Evolutionary conservation across 345 rosid species (phyloP), one percentile per base, ranked within the genome.

Genomic region (Murraya paniculata): DNA sequence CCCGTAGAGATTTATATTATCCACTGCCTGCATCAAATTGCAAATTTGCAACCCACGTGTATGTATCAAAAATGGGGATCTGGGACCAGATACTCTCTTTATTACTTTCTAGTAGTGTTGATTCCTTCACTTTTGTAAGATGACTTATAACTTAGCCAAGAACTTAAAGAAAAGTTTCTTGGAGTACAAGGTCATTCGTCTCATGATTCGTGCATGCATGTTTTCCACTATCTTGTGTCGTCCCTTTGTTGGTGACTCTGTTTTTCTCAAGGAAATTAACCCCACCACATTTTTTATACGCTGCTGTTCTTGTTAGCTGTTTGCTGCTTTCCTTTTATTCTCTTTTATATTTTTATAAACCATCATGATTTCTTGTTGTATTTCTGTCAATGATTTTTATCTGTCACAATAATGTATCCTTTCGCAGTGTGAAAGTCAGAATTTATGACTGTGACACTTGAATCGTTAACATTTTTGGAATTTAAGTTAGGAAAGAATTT

Each of bases 191-290:
- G 69, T 33, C 31, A 10, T 14, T 28, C 67, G 22, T 53, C 22
- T 53, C 22, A 53, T 53, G 57, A 53, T 53, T 53, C 22, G 4
- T 53, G 57, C 57, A 53, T 18, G 57, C 57, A 75, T 14, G 64
- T 53, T 65, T 39, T 75, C 78, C 53, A 75, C 78, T 67, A 64
- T 30, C 50, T 33, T 65, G 30, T 45, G 77, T 75, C 78, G 22
- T 73, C 67, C 7, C 30, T 35, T 7, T 13, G 27, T 48, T 7
- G 33, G 24, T 50, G 60, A 70, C 33, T 61, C 28, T 27, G 8
- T 61, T 61, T 24, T 13, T 28, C 50, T 25, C 30, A 11, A 28
- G 33, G 31, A 61, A 61, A 61, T 61, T 3, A 61, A 27, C 33
- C 33, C 65, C 65, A 61, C 65, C 35, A 27, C 65, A 25, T 22